phyloP scores from a whole-genome alignment of 1,284 basidiomycete species.

The Uromyces viciae-fabae region DNA sequence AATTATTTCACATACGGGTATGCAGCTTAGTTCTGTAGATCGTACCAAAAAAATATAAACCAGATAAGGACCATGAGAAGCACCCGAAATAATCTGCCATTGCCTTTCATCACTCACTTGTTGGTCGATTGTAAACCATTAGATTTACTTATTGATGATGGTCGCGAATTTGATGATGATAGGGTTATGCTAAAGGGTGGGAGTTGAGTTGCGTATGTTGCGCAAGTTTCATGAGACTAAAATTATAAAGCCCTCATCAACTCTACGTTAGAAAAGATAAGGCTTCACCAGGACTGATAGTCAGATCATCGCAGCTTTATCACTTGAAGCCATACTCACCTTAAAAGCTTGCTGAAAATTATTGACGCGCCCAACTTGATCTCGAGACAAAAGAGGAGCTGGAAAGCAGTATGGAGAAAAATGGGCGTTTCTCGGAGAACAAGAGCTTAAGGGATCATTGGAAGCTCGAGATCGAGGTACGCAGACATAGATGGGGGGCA shows the following conservation, averaged over 20 bases:
- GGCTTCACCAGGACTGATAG: no score
- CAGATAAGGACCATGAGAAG: background rate
- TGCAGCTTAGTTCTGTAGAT: background rate
- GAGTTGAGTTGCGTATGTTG: background rate
- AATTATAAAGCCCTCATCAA: background rate
- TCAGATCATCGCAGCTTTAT: no score
- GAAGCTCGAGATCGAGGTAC: background rate
- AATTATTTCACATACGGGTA: background rate
- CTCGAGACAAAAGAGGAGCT: background rate
- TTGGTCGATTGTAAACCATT: background rate
- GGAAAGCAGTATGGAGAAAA: constrained; percentile 21
- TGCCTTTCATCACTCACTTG: constrained; percentile 3
- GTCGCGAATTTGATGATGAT: background rate
- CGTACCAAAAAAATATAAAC: background rate
- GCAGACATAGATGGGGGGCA: constrained; percentile 11
- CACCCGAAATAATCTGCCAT: background rate
- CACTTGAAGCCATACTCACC: background rate
- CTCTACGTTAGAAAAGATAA: background rate
- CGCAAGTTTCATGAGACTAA: background rate
- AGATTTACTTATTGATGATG: background rate
- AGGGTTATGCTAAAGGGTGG: background rate
- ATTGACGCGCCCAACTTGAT: background rate
- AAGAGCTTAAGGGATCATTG: background rate
- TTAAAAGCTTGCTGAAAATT: background rate
- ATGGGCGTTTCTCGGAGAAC: constrained; percentile 1